Conservation (phyloP, 805 yeast genomes). For the Ogataea sp. region DNA sequence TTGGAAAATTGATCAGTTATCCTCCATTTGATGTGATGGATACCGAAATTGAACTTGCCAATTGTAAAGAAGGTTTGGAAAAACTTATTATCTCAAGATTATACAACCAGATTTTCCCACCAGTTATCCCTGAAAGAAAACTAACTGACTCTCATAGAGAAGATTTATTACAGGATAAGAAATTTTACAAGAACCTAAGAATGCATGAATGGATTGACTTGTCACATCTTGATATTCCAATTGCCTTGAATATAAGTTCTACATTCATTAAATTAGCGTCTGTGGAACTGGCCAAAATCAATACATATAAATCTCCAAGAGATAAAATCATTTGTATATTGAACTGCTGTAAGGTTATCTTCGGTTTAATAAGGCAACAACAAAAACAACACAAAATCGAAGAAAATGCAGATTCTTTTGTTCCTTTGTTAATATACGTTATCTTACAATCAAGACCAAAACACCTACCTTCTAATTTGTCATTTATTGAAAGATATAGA, state of each 20-base stretch:
- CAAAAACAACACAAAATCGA: slow-evolving; percentile 35
- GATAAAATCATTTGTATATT: slow-evolving; percentile 88
- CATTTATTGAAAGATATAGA: slow-evolving; percentile 80
- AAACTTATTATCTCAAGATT: slow-evolving; percentile 85
- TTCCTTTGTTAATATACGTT: slow-evolving; percentile 82
- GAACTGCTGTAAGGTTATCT: slow-evolving; percentile 88
- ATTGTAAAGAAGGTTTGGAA: slow-evolving; percentile 87
- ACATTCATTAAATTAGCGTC: slow-evolving; percentile 61
- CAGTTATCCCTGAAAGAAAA: slow-evolving; percentile 35
- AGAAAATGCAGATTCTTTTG: slow-evolving; percentile 88
- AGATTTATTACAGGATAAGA: slow-evolving; percentile 61
- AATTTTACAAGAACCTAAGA: slow-evolving; percentile 34
- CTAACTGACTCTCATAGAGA: slow-evolving; percentile 48
- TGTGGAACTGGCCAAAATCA: slow-evolving; percentile 68
- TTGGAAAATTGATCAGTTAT: slow-evolving; percentile 47
- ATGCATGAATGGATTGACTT: slow-evolving; percentile 54
- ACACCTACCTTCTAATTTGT: slow-evolving; percentile 66
- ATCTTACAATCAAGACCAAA: slow-evolving; percentile 61
- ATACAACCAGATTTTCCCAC: slow-evolving; percentile 73
- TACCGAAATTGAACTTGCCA: slow-evolving; percentile 49
- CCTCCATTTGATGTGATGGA: slow-evolving; percentile 69
- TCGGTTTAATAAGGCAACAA: slow-evolving; percentile 68
- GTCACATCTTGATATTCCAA: slow-evolving; percentile 68
- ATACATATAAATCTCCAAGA: slow-evolving; percentile 83
- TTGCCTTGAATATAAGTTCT: slow-evolving; percentile 34